Conservation (phyloP, 495 filamentous ascomycete species). For the Penicillium cosmopolitanum region DNA sequence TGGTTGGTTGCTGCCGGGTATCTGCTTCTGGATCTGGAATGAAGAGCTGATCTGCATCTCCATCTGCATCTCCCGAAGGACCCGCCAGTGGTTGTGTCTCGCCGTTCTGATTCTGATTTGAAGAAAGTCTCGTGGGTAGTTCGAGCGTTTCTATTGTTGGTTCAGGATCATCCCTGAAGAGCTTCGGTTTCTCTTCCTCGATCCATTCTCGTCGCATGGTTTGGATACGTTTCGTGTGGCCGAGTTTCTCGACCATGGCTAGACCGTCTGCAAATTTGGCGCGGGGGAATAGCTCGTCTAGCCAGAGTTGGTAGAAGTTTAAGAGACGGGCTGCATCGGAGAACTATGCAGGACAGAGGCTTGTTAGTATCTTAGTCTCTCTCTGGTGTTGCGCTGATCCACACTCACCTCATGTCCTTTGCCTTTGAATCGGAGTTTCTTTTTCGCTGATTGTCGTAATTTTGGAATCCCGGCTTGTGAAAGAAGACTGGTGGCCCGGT, state of each 20-base stretch:
- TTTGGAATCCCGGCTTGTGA: conserved; percentile 83
- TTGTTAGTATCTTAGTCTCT: conserved; percentile 2
- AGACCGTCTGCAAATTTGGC: conserved; percentile 92
- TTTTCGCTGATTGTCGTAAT: conserved; percentile 69
- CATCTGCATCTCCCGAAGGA: not conserved
- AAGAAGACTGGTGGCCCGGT: conserved; percentile 61
- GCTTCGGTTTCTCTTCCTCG: conserved; percentile 60
- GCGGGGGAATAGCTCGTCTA: conserved; percentile 93
- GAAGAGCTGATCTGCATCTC: conserved; percentile 26
- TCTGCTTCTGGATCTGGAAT: conserved; percentile 28
- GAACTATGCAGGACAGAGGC: conserved; percentile 58
- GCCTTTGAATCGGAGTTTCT: conserved; percentile 79
- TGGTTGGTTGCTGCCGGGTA: conserved; percentile 5
- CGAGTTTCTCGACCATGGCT: conserved; percentile 89
- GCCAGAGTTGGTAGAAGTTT: conserved; percentile 93
- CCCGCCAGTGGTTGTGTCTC: not conserved
- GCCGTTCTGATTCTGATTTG: conserved; percentile 8
- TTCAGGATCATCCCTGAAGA: conserved; percentile 11
- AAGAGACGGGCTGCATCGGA: conserved; percentile 81
- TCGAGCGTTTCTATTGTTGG: conserved; percentile 7
- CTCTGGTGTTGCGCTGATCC: not conserved
- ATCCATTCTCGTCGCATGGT: conserved; percentile 84
- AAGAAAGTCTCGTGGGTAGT: conserved; percentile 8
- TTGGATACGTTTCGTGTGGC: conserved; percentile 77
- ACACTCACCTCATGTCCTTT: conserved; percentile 84